A percentile compares a stretch with the other conserved stretches of the same genome.
Conservation (phyloP, 1,284 basidiomycete genomes). For the Hymenochaete sp. region DNA sequence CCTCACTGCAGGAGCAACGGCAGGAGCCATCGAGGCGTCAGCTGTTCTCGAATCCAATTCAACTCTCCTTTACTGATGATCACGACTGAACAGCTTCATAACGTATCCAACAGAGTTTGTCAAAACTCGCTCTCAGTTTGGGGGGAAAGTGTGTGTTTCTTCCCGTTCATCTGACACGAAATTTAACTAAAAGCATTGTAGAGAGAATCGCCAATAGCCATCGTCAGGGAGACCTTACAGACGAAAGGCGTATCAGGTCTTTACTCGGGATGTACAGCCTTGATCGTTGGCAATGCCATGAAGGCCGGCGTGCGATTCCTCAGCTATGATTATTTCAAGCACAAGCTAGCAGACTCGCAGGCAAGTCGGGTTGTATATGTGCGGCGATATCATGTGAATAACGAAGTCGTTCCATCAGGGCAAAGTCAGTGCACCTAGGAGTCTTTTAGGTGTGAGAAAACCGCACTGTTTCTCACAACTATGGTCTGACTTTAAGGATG, state of each 20-base stretch:
- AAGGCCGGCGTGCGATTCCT: constrained; percentile 96
- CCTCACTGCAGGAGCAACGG: constrained; percentile 84
- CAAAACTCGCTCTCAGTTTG: constrained; percentile 79
- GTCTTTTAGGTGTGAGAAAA: constrained; percentile 65
- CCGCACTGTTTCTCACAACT: background rate
- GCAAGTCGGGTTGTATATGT: constrained; percentile 41
- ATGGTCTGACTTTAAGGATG: background rate
- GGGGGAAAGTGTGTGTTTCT: constrained; percentile 49
- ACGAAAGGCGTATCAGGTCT: constrained; percentile 69
- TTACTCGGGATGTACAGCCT: constrained; percentile 80
- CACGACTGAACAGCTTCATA: constrained; percentile 42
- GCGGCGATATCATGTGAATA: background rate
- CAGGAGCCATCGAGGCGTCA: constrained; percentile 88
- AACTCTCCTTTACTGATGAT: constrained; percentile 30
- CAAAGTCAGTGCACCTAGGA: constrained; percentile 78
- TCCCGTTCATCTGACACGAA: background rate
- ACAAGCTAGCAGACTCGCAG: constrained; percentile 71
- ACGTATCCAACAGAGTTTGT: constrained; percentile 94
- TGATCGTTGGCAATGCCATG: constrained; percentile 82
- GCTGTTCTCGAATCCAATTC: constrained; percentile 22
- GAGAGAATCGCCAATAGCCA: constrained; percentile 60
- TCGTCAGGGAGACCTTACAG: constrained; percentile 62
- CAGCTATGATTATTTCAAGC: constrained; percentile 92
- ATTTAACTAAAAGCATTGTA: constrained; percentile 23
- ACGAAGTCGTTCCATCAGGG: constrained; percentile 52